These are phyloP conservation scores for Backusella westeae DNA, from an alignment of 192 early-diverging fungal species.

Conservation along the genomic window DNA sequence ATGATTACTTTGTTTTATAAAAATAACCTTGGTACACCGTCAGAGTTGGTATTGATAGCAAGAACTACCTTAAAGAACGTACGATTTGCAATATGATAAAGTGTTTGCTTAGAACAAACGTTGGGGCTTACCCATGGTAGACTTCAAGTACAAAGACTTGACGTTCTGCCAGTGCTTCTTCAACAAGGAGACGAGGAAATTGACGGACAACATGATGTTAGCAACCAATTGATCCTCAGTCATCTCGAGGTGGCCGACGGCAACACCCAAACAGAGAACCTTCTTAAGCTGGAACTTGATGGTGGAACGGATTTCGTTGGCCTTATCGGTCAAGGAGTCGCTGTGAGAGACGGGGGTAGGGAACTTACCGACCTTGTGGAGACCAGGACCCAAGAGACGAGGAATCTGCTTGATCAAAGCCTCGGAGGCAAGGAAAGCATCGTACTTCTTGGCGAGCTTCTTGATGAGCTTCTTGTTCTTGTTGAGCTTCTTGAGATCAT, in stretches of 20 bases:
- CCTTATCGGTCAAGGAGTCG: conserved; percentile 85
- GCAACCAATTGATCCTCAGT: conserved; percentile 91
- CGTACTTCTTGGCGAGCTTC: conserved; percentile 98
- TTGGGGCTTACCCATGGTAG: conserved; percentile 93
- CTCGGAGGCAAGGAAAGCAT: conserved; percentile 97
- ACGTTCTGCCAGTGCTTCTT: conserved; percentile 99
- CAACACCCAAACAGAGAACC: conserved; percentile 96
- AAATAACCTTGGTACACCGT: conserved; percentile 20
- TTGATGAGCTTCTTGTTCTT: conserved; percentile 99
- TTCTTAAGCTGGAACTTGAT: conserved; percentile 99
- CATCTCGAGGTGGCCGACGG: conserved; percentile 94
- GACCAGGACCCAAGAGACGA: conserved; percentile 97
- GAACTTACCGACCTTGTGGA: conserved; percentile 99
- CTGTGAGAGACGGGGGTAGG: conserved; percentile 91
- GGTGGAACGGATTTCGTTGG: conserved; percentile 92
- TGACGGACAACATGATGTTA: conserved; percentile 98
- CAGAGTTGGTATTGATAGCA: conserved; percentile 5
- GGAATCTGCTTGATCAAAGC: conserved; percentile 99
- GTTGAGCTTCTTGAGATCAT: conserved; percentile 99
- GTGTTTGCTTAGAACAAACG: conserved; percentile 74
- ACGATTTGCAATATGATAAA: not conserved
- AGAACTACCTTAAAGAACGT: not conserved
- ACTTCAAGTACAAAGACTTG: conserved; percentile 97
- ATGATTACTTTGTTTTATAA: conserved; percentile 6
- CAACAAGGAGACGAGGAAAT: conserved; percentile 96